Percentiles rank a stretch among this genome's conserved stretches.
phyloP scores from a whole-genome alignment of 306 rosid genomes.

The Dicorynia guianensis region DNA sequence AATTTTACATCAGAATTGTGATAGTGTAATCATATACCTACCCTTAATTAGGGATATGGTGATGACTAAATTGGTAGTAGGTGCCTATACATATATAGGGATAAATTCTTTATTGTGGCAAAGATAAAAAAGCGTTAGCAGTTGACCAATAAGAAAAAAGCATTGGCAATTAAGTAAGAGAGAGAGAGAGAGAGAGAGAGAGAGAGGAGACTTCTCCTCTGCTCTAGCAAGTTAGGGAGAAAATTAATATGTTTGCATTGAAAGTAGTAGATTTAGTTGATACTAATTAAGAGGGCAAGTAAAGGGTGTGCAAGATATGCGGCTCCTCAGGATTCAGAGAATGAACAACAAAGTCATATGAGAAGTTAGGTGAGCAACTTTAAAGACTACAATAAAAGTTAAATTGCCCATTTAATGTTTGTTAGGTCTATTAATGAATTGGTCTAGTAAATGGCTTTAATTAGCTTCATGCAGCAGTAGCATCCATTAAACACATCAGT shows the following conservation, averaged over 20 bases:
- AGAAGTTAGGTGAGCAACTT: conserved; percentile 73
- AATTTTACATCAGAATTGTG: conserved; percentile 26
- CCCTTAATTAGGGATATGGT: conserved; percentile 10
- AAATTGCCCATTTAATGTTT: conserved; percentile 68
- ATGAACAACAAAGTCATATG: conserved; percentile 58
- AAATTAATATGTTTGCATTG: background rate
- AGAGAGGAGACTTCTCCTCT: background rate
- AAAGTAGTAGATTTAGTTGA: conserved; percentile 39
- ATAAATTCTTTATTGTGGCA: conserved; percentile 4
- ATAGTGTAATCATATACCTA: conserved; percentile 28
- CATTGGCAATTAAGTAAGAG: background rate
- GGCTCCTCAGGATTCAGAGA: conserved; percentile 48
- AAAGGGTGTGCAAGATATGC: conserved; percentile 45
- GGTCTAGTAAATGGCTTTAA: conserved; percentile 74
- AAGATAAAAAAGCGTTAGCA: conserved; percentile 1
- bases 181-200: background rate
- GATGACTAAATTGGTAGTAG: background rate
- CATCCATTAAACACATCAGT: conserved; percentile 59
- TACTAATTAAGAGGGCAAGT: conserved; percentile 47
- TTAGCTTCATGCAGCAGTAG: conserved; percentile 71
- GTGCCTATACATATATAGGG: background rate
- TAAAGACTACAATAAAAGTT: conserved; percentile 62
- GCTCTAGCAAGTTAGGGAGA: conserved; percentile 3
- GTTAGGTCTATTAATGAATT: conserved; percentile 85
- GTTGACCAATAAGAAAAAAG: background rate